A percentile compares a stretch with the other conserved stretches of the same genome.
phyloP scores from a whole-genome alignment of 345 rosid species.

The Trapa bicornis region DNA sequence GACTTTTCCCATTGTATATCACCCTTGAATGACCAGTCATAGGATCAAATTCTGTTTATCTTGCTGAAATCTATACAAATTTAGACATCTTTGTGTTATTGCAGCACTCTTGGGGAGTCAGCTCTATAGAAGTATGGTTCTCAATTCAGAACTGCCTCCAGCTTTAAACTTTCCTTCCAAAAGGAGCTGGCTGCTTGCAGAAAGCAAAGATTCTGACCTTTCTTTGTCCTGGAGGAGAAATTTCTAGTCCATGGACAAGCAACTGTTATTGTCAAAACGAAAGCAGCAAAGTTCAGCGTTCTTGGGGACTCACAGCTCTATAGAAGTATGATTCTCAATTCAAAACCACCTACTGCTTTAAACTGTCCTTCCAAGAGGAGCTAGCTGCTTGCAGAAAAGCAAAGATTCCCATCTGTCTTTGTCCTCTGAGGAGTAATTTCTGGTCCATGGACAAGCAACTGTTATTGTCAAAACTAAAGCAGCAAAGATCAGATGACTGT shows the following conservation, averaged over 20 bases:
- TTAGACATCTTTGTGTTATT: too few species aligned
- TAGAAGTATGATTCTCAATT: too few species aligned
- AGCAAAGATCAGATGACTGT: background rate
- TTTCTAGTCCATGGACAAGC: too few species aligned
- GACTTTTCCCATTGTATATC: too few species aligned
- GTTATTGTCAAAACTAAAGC: background rate
- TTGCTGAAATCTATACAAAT: background rate
- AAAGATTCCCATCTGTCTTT: background rate
- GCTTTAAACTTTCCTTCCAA: background rate
- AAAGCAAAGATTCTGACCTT: background rate
- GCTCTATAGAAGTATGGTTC: too few species aligned
- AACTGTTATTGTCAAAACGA: too few species aligned
- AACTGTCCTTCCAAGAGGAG: background rate
- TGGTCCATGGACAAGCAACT: too few species aligned
- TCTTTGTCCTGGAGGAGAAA: background rate
- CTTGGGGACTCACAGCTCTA: too few species aligned
- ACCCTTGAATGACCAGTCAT: background rate
- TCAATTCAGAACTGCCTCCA: too few species aligned
- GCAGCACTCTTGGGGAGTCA: too few species aligned
- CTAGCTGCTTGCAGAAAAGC: conserved; percentile 13
- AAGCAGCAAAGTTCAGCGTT: background rate
- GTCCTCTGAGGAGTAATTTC: background rate
- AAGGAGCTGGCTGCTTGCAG: conserved; percentile 13
- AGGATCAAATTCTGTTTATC: background rate
- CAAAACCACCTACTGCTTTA: background rate